These are phyloP conservation scores for Botrytis byssoidea DNA, from an alignment of 2,329 filamentous ascomycete genomes.

Conservation along the genomic window DNA sequence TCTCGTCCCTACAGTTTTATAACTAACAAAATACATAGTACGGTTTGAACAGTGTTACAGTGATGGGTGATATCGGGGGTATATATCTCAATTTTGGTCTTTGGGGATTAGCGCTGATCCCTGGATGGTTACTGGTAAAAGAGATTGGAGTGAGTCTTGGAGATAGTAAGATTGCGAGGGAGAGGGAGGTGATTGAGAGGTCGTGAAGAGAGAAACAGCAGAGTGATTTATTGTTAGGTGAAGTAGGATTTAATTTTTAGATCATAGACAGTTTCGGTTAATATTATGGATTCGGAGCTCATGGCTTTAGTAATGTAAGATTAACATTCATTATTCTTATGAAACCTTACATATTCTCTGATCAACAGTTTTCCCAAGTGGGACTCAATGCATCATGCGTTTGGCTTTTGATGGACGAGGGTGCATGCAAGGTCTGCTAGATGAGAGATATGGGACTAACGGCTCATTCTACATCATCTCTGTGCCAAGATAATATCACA, in stretches of 20 bases:
- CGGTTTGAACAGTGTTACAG: slow-evolving; percentile 58
- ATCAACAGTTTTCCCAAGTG: not conserved
- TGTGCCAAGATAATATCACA: too few species aligned
- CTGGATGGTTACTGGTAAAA: slow-evolving; percentile 64
- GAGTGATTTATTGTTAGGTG: not conserved
- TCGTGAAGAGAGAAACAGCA: not conserved
- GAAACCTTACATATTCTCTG: not conserved
- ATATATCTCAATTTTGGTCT: slow-evolving; percentile 70
- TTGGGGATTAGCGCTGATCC: slow-evolving; percentile 62
- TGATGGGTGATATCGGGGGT: slow-evolving; percentile 64
- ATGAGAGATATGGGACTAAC: too few species aligned
- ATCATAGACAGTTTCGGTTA: not conserved
- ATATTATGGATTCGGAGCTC: not conserved
- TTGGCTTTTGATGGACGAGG: not conserved
- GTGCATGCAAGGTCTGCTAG: not conserved
- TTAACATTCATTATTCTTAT: not conserved
- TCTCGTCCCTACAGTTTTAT: not conserved
- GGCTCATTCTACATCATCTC: too few species aligned
- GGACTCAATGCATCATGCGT: not conserved
- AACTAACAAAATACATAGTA: slow-evolving; percentile 45
- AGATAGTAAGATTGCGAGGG: slow-evolving; percentile 33
- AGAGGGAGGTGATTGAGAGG: slow-evolving; percentile 15
- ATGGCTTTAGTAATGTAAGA: not conserved
- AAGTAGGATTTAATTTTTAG: not conserved
- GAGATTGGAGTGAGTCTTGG: slow-evolving; percentile 34